Conservation (phyloP, 306 rosid species). For the Sophora flavescens region DNA sequence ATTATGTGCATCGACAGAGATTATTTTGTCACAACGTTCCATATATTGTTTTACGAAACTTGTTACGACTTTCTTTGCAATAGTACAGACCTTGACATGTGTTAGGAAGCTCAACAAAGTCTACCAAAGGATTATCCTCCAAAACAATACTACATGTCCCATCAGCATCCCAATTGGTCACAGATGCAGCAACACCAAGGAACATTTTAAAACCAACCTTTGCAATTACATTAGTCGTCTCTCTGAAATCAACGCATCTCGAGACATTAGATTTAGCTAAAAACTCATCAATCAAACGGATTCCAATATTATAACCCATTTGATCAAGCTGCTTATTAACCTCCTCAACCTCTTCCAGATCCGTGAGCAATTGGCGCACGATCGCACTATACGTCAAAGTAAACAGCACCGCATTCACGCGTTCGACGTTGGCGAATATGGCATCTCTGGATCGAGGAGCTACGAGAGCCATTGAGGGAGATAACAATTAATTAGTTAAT, state of each 20-base stretch:
- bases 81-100: slow-evolving; percentile 93
- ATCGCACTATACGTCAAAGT: slow-evolving; percentile 96
- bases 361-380: slow-evolving; percentile 97
- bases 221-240: slow-evolving; percentile 96
- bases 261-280: slow-evolving; percentile 97
- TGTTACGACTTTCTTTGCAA: too few relatives aligned
- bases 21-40: too few relatives aligned
- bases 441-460: slow-evolving; percentile 98
- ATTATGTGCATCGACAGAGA: too few relatives aligned
- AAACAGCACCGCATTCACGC: slow-evolving; percentile 97
- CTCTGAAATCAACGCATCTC: slow-evolving; percentile 92
- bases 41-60: too few relatives aligned
- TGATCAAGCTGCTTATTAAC: slow-evolving; percentile 98
- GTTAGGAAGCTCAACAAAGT: slow-evolving; percentile 98
- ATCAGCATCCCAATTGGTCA: slow-evolving; percentile 93
- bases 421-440: slow-evolving; percentile 86
- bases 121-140: slow-evolving; percentile 98
- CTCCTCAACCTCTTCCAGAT: slow-evolving; percentile 98
- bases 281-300: slow-evolving; percentile 92
- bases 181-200: slow-evolving; percentile 93
- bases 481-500: too few relatives aligned
- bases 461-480: slow-evolving; percentile 74
- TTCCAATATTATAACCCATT: slow-evolving; percentile 98
- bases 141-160: slow-evolving; percentile 89
- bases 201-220: slow-evolving; percentile 98